These are phyloP conservation scores for Trypethelium eluteriae DNA, from an alignment of 495 filamentous ascomycete species.

Conservation along the genomic window DNA sequence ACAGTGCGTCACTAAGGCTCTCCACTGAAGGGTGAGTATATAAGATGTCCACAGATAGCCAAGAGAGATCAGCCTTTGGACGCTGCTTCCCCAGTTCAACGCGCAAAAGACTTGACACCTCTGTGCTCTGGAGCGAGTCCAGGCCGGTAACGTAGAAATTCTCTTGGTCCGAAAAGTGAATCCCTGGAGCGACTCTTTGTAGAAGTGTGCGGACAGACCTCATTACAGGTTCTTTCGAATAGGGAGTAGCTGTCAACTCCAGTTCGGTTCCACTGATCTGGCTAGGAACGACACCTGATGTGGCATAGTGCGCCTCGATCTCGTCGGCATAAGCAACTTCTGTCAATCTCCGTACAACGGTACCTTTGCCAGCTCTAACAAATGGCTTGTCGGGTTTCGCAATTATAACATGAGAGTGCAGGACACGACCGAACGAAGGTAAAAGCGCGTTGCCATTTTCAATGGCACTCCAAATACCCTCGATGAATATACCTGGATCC, in stretches of 20 bases:
- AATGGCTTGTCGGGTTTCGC: conserved; percentile 34
- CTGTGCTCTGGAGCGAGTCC: conserved; percentile 13
- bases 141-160: conserved; percentile 8
- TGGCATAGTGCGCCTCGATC: conserved; percentile 39
- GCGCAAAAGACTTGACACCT: neutral
- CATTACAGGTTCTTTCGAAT: neutral
- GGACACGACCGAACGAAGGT: conserved; percentile 40
- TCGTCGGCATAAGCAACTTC: conserved; percentile 33
- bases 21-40: neutral
- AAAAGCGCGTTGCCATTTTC: conserved; percentile 40
- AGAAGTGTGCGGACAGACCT: neutral
- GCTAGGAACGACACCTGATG: conserved; percentile 37
- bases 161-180: neutral
- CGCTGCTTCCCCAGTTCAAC: neutral
- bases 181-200: neutral
- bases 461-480: conserved; percentile 42
- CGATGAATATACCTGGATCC: conserved; percentile 22
- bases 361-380: conserved; percentile 41
- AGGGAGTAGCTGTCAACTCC: neutral
- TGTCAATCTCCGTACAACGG: conserved; percentile 36
- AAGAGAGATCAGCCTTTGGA: neutral
- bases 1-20: neutral
- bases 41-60: neutral
- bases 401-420: conserved; percentile 39
- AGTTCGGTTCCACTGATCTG: conserved; percentile 32